Conservation (phyloP, 495 filamentous ascomycete species). For the Tuber borchii region DNA sequence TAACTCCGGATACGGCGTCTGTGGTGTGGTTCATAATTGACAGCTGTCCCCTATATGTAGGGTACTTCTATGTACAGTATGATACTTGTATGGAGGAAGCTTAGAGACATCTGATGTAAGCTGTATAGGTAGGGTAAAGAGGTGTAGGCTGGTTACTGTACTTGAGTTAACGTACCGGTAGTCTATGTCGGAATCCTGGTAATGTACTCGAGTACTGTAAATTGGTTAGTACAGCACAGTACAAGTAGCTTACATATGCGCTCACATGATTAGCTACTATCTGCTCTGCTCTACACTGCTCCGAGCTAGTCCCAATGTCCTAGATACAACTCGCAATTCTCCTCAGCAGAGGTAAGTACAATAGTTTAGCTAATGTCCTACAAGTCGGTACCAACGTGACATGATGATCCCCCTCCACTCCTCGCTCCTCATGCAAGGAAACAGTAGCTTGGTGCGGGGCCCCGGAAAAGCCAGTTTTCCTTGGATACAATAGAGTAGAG, state of each 20-base stretch:
- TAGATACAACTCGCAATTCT: neutral
- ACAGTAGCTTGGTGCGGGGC: neutral
- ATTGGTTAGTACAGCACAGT: neutral
- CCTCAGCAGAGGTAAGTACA: neutral
- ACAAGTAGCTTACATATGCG: neutral
- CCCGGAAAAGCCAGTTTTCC: neutral
- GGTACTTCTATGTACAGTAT: too few species aligned
- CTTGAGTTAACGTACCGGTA: neutral
- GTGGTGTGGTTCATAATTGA: neutral
- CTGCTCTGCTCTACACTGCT: neutral
- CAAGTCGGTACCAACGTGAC: neutral
- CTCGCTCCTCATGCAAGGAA: neutral
- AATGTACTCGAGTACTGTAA: too few species aligned
- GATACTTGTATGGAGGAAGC: neutral
- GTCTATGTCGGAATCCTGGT: neutral
- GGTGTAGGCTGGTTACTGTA: neutral
- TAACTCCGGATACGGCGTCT: neutral
- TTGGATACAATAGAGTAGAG: neutral
- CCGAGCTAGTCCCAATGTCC: neutral
- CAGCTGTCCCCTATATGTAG: neutral
- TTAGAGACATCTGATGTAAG: neutral
- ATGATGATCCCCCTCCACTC: neutral
- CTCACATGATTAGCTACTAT: neutral
- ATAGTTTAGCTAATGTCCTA: neutral
- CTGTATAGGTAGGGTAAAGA: neutral